A percentile compares a stretch with the other conserved stretches of the same genome.
Conservation (phyloP, 164 flowering plant genomes). For the Santalum album region DNA sequence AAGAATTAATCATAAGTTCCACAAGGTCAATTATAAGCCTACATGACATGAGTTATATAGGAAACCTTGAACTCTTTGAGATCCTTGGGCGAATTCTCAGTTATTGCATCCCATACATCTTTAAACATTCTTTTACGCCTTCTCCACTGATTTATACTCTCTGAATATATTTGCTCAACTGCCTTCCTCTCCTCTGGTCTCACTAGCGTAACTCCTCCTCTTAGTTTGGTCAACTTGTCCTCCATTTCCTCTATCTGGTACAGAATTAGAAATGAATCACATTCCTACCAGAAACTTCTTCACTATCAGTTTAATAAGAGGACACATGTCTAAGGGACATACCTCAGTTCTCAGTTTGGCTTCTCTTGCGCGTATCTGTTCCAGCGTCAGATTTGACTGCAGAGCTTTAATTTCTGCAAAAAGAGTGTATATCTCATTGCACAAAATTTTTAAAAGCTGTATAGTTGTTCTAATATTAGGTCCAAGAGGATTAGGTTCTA, state of each 20-base stretch:
- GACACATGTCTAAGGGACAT: not conserved
- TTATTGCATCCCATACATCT: conserved; percentile 79
- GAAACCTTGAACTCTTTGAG: conserved; percentile 87
- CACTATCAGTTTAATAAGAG: not conserved
- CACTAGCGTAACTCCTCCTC: conserved; percentile 56
- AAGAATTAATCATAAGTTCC: conserved; percentile 2
- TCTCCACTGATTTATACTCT: conserved; percentile 72
- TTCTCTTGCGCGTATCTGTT: conserved; percentile 56
- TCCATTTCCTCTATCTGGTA: conserved; percentile 53
- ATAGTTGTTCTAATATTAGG: not conserved
- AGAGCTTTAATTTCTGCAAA: conserved; percentile 63
- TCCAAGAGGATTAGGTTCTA: not conserved
- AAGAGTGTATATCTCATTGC: not conserved
- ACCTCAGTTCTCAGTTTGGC: conserved; percentile 56
- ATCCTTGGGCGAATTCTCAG: conserved; percentile 78
- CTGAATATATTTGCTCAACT: conserved; percentile 27
- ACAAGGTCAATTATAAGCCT: not conserved
- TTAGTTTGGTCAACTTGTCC: conserved; percentile 36
- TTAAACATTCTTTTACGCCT: conserved; percentile 82
- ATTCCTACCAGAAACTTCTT: not conserved
- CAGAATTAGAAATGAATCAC: not conserved
- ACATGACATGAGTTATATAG: not conserved
- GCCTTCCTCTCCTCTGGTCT: conserved; percentile 48
- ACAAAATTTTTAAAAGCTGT: not conserved
- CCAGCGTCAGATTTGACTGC: conserved; percentile 80